Conservation (phyloP, 2,329 filamentous ascomycete species). For the Lasiodiplodia gonubiensis region DNA sequence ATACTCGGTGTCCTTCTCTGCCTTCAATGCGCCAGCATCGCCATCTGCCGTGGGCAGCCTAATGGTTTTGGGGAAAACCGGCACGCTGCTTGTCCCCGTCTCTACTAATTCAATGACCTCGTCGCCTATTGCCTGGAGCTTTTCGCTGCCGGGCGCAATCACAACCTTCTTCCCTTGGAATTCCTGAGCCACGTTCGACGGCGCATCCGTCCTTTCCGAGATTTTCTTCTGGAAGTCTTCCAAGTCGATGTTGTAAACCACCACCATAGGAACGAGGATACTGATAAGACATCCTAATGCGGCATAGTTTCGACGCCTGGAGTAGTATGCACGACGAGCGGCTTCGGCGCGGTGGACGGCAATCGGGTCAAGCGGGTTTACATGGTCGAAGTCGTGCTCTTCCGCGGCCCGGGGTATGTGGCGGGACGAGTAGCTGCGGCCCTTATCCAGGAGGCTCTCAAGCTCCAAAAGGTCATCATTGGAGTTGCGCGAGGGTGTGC, state of each 20-base stretch:
- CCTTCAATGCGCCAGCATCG: constrained; percentile 30
- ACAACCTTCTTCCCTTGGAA: constrained; percentile 63
- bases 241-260: constrained; percentile 42
- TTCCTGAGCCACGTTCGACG: constrained; percentile 34
- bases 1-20: constrained; percentile 65
- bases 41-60: constrained; percentile 58
- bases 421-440: constrained; percentile 5
- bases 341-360: constrained; percentile 44
- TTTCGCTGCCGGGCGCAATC: constrained; percentile 67
- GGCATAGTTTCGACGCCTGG: constrained; percentile 41
- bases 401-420: constrained; percentile 13
- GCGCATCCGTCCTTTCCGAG: constrained; percentile 37
- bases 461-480: constrained; percentile 18
- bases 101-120: constrained; percentile 73
- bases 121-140: constrained; percentile 51
- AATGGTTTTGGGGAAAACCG: constrained; percentile 77
- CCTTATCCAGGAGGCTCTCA: constrained; percentile 8
- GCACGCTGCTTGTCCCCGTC: constrained; percentile 81
- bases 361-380: constrained; percentile 36
- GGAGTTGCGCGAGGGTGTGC: not conserved
- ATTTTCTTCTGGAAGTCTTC: constrained; percentile 29
- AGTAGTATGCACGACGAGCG: constrained; percentile 38
- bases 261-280: constrained; percentile 45
- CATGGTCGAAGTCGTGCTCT: constrained; percentile 25
- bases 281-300: constrained; percentile 43